Evolutionary conservation across 371 early-diverging fungal species (phyloP), one percentile per base, ranked within the genome.

Genomic region (Mortierella sp.): DNA sequence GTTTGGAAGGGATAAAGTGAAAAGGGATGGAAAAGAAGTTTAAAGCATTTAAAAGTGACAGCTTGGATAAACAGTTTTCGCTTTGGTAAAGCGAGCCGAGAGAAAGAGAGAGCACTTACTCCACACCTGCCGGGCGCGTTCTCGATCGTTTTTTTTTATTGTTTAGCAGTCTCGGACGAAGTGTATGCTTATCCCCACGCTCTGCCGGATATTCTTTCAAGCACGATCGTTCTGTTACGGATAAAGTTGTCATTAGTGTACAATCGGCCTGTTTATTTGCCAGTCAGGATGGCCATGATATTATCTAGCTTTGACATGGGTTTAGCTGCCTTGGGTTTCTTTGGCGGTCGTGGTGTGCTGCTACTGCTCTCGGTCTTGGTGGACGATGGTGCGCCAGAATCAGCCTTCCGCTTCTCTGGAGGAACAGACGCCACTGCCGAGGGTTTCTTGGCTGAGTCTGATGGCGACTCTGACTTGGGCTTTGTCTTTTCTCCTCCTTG

Each of bases 271-370:
- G 68, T 76, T 77, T 73, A 80, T 68, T 76, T 80, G 10, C 76
- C 76, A 45, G 76, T 76, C 31, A 80, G 73, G 31, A 80, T 76
- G 14, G 80, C 80, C 80, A 80, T 80, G 34, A 80, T 80, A 29
- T 76, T 76, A 43, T 80, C 80, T 6, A 80, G 65, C 40, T 80
- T 80, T 29, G 71, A 69, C 44, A 39, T 31, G 6, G 71, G 80
- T 41, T 73, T 70, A 4, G 40, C 69, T 22, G 58, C 52, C 47
- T 72, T 80, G 43, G 73, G 70, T 37, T 75, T 75, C 61, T 76
- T 75, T 41, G 73, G 66, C 13, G 73, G 80, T 4, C 55, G 40
- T 41, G 69, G 10, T 11, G 67, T 16, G 45, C 22, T 24, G 45
- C 2, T 65, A 43, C 7, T 41, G 48, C 19, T 47, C 26, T 66